Evolutionary conservation across 1,284 basidiomycete species (phyloP).

Genomic region (Cutaneotrichosporon sp.): DNA sequence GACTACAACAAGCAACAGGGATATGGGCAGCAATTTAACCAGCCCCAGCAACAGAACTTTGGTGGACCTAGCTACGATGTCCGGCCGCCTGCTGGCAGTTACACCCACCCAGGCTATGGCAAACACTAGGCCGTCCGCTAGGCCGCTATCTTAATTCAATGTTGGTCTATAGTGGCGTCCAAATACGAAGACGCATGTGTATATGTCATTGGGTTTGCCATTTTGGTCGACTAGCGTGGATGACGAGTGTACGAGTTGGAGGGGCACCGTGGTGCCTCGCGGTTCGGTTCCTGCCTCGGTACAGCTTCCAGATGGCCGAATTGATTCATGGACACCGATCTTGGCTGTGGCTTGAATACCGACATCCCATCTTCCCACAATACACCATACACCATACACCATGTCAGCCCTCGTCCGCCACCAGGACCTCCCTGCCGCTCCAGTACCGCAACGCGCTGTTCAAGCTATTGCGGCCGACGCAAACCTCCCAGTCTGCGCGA

Average conservation of each 20-base stretch:
- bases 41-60: neutral
- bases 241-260: too few relatives aligned
- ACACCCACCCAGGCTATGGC: neutral
- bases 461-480: conserved; percentile 37
- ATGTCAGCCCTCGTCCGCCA: neutral
- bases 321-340: neutral
- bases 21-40: conserved; percentile 1
- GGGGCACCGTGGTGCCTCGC: too few relatives aligned
- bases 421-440: neutral
- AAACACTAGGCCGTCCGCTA: neutral
- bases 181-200: too few relatives aligned
- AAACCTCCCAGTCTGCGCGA: conserved; percentile 45
- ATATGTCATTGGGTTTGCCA: too few relatives aligned
- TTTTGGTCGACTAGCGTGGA: too few relatives aligned
- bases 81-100: neutral
- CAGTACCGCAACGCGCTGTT: conserved; percentile 24
- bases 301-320: too few relatives aligned
- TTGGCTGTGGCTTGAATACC: neutral
- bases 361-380: neutral
- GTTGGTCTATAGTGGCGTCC: too few relatives aligned
- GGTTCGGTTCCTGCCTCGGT: too few relatives aligned
- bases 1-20: neutral
- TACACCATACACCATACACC: too few relatives aligned
- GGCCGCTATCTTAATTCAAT: neutral
- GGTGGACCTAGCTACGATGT: neutral